These are phyloP conservation scores for Hypocreales sp. DNA, from an alignment of 2,329 filamentous ascomycete genomes.

Conservation along the genomic window DNA sequence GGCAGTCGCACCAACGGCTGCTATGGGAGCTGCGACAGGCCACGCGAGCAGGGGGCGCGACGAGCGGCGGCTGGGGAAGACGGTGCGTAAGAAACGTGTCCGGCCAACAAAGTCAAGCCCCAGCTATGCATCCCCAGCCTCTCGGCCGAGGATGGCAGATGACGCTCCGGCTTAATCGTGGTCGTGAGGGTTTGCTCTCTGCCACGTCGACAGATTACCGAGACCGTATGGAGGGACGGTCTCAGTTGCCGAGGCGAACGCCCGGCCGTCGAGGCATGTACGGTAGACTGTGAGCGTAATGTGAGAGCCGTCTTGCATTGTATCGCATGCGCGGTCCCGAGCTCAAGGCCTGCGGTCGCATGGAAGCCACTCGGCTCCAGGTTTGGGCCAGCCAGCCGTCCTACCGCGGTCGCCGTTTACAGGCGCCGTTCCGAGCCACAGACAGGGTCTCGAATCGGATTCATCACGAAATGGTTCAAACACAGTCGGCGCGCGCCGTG, in stretches of 20 bases:
- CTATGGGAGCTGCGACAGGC: not conserved
- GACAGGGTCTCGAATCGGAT: no score
- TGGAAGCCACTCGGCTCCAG: no score
- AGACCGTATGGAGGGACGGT: conserved; percentile 49
- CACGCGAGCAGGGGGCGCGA: no score
- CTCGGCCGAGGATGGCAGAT: conserved; percentile 68
- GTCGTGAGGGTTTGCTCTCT: conserved; percentile 54
- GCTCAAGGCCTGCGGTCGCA: not conserved
- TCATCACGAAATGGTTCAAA: no score
- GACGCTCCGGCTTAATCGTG: conserved; percentile 99
- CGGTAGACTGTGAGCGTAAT: no score
- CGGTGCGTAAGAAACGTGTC: no score
- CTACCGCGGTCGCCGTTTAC: no score
- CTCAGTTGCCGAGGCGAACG: conserved; percentile 45
- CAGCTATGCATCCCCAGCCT: conserved; percentile 74
- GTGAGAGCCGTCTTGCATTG: not conserved
- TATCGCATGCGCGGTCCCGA: not conserved
- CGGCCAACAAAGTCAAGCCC: conserved; percentile 91
- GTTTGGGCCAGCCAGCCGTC: no score
- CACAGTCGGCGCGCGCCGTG: no score
- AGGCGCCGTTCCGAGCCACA: no score
- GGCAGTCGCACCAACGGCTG: not conserved
- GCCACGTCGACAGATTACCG: conserved; percentile 69
- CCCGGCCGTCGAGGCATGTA: conserved; percentile 39
- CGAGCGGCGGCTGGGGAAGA: no score